A percentile compares a stretch with the other conserved stretches of the same genome.
phyloP scores from a whole-genome alignment of 2,329 filamentous ascomycete genomes.

The Claviceps monticola region DNA sequence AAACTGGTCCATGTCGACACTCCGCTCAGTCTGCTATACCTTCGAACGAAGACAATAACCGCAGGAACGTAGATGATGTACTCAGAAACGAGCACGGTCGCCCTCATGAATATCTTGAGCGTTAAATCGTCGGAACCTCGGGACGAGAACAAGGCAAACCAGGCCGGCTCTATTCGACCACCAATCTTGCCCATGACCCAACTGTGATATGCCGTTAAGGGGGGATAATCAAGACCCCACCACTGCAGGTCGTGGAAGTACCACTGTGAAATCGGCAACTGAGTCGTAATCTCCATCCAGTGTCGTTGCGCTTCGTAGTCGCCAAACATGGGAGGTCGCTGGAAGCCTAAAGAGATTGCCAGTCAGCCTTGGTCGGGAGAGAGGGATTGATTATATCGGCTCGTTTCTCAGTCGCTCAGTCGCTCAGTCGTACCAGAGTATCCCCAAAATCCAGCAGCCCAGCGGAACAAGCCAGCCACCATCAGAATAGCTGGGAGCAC shows the following conservation, averaged over 20 bases:
- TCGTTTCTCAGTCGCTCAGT: constrained; percentile 2
- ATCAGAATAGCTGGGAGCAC: constrained; percentile 79
- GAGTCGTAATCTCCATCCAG: constrained; percentile 94
- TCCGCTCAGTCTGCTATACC: constrained; percentile 61
- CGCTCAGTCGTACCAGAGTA: constrained; percentile 58
- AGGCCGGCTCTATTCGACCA: constrained; percentile 59
- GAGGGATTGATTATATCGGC: background rate
- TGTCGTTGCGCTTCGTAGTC: constrained; percentile 97
- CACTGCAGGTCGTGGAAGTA: constrained; percentile 94
- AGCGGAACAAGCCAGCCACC: constrained; percentile 80
- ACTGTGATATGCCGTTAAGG: constrained; percentile 94
- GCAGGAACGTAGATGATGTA: constrained; percentile 83
- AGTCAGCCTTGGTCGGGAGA: background rate
- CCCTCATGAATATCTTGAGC: constrained; percentile 92
- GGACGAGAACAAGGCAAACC: constrained; percentile 78
- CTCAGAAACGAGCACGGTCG: constrained; percentile 79
- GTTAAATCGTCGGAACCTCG: constrained; percentile 65
- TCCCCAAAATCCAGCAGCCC: constrained; percentile 84
- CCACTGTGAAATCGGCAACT: constrained; percentile 86
- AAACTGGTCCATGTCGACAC: constrained; percentile 72
- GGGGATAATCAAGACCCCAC: constrained; percentile 97
- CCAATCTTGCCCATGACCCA: constrained; percentile 89
- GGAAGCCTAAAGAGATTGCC: constrained; percentile 42
- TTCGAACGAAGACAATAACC: constrained; percentile 68
- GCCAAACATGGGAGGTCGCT: constrained; percentile 79